Conservation (phyloP, 768 basidiomycete species). For the Trametes sanguinea region DNA sequence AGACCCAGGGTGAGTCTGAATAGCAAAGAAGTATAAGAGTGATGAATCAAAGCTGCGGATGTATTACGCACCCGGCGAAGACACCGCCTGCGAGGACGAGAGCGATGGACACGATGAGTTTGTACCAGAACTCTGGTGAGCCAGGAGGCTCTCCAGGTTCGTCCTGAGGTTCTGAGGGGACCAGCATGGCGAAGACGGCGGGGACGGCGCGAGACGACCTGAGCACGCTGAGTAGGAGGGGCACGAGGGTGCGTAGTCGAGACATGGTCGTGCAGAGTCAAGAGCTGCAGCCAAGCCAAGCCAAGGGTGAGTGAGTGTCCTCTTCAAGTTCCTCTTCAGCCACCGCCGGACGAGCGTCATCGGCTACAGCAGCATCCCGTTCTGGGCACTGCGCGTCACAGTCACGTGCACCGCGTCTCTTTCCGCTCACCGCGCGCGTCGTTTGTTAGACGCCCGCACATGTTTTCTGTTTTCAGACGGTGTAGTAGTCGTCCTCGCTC, state of each 20-base stretch:
- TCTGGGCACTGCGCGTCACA: neutral
- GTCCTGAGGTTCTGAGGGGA: constrained; percentile 1
- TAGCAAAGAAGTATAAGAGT: neutral
- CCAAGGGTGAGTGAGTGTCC: neutral
- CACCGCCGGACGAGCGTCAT: neutral
- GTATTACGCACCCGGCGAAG: constrained; percentile 73
- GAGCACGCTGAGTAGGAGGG: constrained; percentile 1
- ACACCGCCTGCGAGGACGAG: constrained; percentile 88
- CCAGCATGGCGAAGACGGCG: constrained; percentile 22
- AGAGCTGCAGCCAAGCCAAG: neutral
- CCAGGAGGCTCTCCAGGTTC: constrained; percentile 37
- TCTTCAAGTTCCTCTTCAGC: neutral
- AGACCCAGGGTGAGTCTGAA: constrained; percentile 85
- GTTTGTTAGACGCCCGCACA: constrained; percentile 5
- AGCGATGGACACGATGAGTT: constrained; percentile 61
- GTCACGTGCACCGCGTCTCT: constrained; percentile 23
- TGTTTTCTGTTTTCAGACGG: constrained; percentile 12
- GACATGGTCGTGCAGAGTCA: neutral
- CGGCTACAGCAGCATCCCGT: neutral
- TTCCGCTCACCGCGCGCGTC: neutral
- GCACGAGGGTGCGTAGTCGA: neutral
- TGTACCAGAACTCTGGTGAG: constrained; percentile 73
- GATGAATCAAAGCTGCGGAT: neutral
- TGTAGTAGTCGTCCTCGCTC: neutral
- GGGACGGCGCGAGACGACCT: neutral